phyloP scores from a whole-genome alignment of 228 moss, liverwort and hornwort species.

The Sphagnum magellanicum region DNA sequence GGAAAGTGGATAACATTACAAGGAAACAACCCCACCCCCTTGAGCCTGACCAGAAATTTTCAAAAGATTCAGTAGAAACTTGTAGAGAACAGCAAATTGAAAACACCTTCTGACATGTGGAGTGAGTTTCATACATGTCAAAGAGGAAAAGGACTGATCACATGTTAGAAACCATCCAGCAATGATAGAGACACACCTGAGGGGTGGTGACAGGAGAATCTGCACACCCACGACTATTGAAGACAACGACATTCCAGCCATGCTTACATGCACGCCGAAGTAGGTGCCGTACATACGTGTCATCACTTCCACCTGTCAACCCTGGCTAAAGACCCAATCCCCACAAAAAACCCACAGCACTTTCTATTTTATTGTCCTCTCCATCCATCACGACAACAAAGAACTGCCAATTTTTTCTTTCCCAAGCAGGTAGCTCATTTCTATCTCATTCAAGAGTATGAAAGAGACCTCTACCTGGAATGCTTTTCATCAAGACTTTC shows the following conservation, averaged over 20 bases:
- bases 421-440: background rate
- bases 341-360: background rate
- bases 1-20: too few species aligned
- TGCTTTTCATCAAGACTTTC: too few species aligned
- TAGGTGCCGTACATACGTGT: slow-evolving; percentile 86
- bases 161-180: too few species aligned
- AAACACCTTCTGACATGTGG: too few species aligned
- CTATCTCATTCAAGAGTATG: background rate
- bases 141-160: too few species aligned
- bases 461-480: too few species aligned
- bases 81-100: too few species aligned
- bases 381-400: background rate
- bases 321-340: slow-evolving; percentile 64
- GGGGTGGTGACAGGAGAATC: slow-evolving; percentile 78
- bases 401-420: too few species aligned
- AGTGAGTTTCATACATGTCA: too few species aligned
- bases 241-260: slow-evolving; percentile 89
- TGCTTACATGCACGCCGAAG: slow-evolving; percentile 41
- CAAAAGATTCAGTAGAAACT: too few species aligned
- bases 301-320: slow-evolving; percentile 89
- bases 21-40: background rate
- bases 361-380: background rate
- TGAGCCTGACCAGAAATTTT: too few species aligned
- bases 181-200: slow-evolving; percentile 37
- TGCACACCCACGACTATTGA: slow-evolving; percentile 92